A percentile compares a stretch with the other conserved stretches of the same genome.
Evolutionary conservation across 1,139 yeast genomes (phyloP).

Genomic region (Blastobotrys illinoisensis): DNA sequence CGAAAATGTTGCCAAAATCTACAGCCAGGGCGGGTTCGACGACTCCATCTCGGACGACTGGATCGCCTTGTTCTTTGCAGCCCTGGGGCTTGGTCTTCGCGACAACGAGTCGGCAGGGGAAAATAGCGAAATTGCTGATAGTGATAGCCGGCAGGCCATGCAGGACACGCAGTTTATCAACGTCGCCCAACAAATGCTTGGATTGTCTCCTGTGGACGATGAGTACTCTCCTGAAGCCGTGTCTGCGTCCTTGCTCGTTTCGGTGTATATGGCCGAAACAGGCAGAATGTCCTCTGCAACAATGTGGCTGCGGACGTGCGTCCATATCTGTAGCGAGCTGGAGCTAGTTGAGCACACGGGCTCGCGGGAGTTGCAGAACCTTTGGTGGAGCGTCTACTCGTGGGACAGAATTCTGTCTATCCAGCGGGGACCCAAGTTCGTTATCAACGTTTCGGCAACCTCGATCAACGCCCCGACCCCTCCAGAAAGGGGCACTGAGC

Average conservation of each 20-base stretch:
- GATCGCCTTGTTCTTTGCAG: constrained; percentile 21
- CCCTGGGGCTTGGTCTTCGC: constrained; percentile 25
- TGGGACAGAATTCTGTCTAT: constrained; percentile 17
- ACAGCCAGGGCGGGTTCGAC: constrained; percentile 4
- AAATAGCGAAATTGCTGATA: background rate
- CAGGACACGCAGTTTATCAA: background rate
- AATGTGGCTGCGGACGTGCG: constrained; percentile 18
- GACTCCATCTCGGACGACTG: constrained; percentile 15
- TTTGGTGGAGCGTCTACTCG: constrained; percentile 18
- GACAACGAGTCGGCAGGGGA: constrained; percentile 8
- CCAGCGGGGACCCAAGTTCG: constrained; percentile 1
- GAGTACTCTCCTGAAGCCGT: constrained; percentile 5
- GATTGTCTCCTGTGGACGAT: constrained; percentile 2
- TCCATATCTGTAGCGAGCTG: constrained; percentile 13
- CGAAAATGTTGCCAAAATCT: constrained; percentile 3
- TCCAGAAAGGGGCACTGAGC: background rate
- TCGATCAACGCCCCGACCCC: background rate
- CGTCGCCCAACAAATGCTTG: background rate
- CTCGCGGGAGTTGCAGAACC: background rate
- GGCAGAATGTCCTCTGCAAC: constrained; percentile 13
- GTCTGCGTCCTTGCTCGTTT: constrained; percentile 9
- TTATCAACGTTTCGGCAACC: background rate
- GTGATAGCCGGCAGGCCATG: background rate
- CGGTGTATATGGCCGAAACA: constrained; percentile 16
- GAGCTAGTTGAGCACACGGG: background rate